A percentile compares a stretch with the other conserved stretches of the same genome.
These are phyloP conservation scores for grape (Vitis vinifera) DNA, from an alignment of 164 flowering plant species.

Conservation along the genomic window ASM3070453v1 NC_081811.1:3302001-3302500, in stretches of 20 bases:
- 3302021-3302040: too few species aligned
- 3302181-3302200: slow-evolving; percentile 26
- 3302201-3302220: slow-evolving; percentile 30
- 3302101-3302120: too few species aligned
- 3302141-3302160: too few species aligned
- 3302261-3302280: slow-evolving; percentile 72
- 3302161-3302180: not conserved
- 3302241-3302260: slow-evolving; percentile 66
- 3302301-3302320: slow-evolving; percentile 79
- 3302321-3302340: slow-evolving; percentile 92
- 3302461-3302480: slow-evolving; percentile 67
- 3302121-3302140: too few species aligned
- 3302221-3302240: slow-evolving; percentile 47
- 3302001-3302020: too few species aligned
- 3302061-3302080: too few species aligned
- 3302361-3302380: slow-evolving; percentile 35
- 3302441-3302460: not conserved
- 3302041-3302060: too few species aligned
- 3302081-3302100: too few species aligned
- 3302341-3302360: slow-evolving; percentile 63
- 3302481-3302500: slow-evolving; percentile 70
- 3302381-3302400: not conserved
- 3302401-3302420: not conserved
- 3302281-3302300: slow-evolving; percentile 56
- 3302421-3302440: not conserved